phyloP scores from a whole-genome alignment of 2,329 filamentous ascomycete species.

The Cryoendolithus antarcticus region DNA sequence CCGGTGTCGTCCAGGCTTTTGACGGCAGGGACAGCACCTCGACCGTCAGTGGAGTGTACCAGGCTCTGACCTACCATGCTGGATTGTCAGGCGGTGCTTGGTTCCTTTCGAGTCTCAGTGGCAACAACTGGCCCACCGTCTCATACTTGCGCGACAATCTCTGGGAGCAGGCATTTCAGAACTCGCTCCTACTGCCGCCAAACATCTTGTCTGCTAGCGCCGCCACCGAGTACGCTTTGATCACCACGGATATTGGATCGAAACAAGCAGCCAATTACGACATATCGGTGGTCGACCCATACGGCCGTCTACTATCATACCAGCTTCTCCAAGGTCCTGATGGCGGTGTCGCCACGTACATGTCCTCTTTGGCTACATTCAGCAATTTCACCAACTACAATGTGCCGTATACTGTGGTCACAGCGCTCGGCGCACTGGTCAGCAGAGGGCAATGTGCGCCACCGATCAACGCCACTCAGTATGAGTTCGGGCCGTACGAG shows the following conservation, averaged over 20 bases:
- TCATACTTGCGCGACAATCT: slow-evolving; percentile 27
- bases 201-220: slow-evolving; percentile 17
- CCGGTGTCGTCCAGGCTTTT: slow-evolving; percentile 32
- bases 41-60: slow-evolving; percentile 31
- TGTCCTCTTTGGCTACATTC: slow-evolving; percentile 22
- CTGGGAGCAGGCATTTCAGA: slow-evolving; percentile 29
- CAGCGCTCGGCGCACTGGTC: slow-evolving; percentile 27
- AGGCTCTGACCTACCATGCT: slow-evolving; percentile 34
- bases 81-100: slow-evolving; percentile 30
- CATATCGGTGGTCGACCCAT: slow-evolving; percentile 29
- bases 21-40: slow-evolving; percentile 31
- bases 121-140: slow-evolving; percentile 36
- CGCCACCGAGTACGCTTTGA: slow-evolving; percentile 18
- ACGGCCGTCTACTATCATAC: slow-evolving; percentile 29
- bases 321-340: slow-evolving; percentile 27
- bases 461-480: slow-evolving; percentile 44
- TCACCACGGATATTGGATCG: slow-evolving; percentile 23
- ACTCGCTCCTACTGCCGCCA: slow-evolving; percentile 26
- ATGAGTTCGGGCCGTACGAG: slow-evolving; percentile 55
- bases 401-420: slow-evolving; percentile 36
- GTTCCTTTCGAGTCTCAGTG: slow-evolving; percentile 33
- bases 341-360: slow-evolving; percentile 25
- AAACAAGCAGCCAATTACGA: slow-evolving; percentile 28
- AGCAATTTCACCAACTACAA: slow-evolving; percentile 30
- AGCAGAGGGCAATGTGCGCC: slow-evolving; percentile 27